Base-by-base conservation (phyloP, 257 asterid genomes). In the Przewalskia tangutica region DNA sequence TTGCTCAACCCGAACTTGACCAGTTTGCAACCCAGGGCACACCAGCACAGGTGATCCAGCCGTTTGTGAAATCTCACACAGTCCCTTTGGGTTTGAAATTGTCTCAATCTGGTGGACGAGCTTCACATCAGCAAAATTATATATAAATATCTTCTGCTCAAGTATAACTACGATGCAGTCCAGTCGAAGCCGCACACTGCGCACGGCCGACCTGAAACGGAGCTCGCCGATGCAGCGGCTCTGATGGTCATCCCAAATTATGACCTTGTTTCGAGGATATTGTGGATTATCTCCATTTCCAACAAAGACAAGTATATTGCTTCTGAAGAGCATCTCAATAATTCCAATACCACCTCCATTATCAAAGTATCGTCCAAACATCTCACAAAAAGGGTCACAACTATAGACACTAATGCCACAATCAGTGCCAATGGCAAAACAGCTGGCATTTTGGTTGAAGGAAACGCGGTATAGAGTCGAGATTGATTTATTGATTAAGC, bases 211-310 rank as follows among this genome's bases (percentile, higher is more conserved):
- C 82, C 98, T 91, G 86, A 95, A 95, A 32, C 97, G 85, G 83
- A 95, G 91, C 86, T 93, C 98, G 48, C 97, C 95, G 65, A 93
- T 93, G 82, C 95, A 90, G 84, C 92, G 90, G 88, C 97, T 91
- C 65, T 90, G 97, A 81, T 91, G 93, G 91, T 95, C 98, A 90
- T 95, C 98, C 98, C 98, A 95, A 83, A 95, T 93, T 65, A 95
- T 82, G 42, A 93, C 97, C 82, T 95, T 93, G 82, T 91, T 92
- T 17, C 97, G 97, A 77, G 98, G 97, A 67, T 93, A 92, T 59
- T 91, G 98, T 77, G 91, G 71, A 81, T 93, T 95, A 77, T 84
- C 80, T 70, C 87, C 88, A 77, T 94, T 86, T 63, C 98, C 98
- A 85, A 95, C 98, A 50, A 95, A 96, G 73, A 97, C 98, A 84